Percentiles rank a stretch among this genome's conserved stretches.
phyloP scores from a whole-genome alignment of 345 rosid species.

The Nasturtium officinale region DNA sequence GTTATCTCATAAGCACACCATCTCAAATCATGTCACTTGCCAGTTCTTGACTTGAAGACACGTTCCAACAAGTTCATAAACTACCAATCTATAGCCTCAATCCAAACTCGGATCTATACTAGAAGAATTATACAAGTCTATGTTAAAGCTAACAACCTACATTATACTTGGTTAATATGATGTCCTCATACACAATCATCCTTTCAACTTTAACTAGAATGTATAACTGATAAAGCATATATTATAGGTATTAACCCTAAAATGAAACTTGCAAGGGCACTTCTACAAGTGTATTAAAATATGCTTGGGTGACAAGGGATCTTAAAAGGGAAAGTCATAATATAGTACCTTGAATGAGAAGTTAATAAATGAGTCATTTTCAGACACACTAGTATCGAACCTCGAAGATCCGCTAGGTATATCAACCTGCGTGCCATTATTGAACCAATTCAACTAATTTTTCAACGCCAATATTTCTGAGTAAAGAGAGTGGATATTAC shows the following conservation, averaged over 20 bases:
- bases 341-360: conserved; percentile 87
- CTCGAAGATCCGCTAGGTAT: conserved; percentile 62
- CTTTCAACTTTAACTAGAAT: neutral
- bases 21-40: neutral
- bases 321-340: conserved; percentile 10
- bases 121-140: neutral
- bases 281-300: conserved; percentile 13
- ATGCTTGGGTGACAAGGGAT: conserved; percentile 13
- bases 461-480: conserved; percentile 9
- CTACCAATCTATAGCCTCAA: neutral
- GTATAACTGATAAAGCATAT: neutral
- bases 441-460: conserved; percentile 23
- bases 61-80: conserved; percentile 13
- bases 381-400: conserved; percentile 59
- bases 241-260: neutral
- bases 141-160: conserved; percentile 17
- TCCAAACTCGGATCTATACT: conserved; percentile 1
- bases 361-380: conserved; percentile 77
- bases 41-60: conserved; percentile 11
- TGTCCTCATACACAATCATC: neutral
- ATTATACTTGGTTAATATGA: neutral
- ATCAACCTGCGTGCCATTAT: conserved; percentile 67
- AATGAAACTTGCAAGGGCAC: neutral
- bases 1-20: conserved; percentile 1
- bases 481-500: conserved; percentile 43